Conservation (phyloP, 352 stramenopile genomes). For the Pythium dissotocum region DNA sequence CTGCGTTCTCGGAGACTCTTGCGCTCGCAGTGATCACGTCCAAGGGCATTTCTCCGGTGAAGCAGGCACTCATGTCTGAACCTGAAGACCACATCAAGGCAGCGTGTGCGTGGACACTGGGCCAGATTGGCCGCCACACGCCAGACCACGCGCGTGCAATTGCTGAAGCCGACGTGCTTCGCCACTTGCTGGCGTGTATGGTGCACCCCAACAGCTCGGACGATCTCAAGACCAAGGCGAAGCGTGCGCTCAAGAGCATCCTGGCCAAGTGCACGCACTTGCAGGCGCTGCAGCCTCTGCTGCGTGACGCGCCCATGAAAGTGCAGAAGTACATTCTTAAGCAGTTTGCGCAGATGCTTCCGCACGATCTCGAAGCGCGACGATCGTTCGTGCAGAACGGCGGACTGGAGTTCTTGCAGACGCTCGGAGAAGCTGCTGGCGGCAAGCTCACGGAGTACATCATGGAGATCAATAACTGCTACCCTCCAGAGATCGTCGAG, state of each 20-base stretch:
- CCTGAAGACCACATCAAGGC: slow-evolving; percentile 96
- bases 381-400: slow-evolving; percentile 93
- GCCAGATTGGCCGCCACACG: slow-evolving; percentile 93
- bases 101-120: slow-evolving; percentile 93
- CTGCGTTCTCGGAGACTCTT: slow-evolving; percentile 93
- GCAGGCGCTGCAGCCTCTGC: slow-evolving; percentile 90
- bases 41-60: slow-evolving; percentile 92
- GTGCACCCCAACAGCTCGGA: slow-evolving; percentile 91
- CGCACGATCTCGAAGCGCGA: slow-evolving; percentile 92
- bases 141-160: slow-evolving; percentile 92
- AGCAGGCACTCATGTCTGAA: slow-evolving; percentile 92
- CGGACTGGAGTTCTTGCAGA: slow-evolving; percentile 92
- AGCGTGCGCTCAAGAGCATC: slow-evolving; percentile 93
- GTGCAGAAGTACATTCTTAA: slow-evolving; percentile 97
- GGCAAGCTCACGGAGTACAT: slow-evolving; percentile 96
- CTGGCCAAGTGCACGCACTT: slow-evolving; percentile 95
- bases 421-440: slow-evolving; percentile 89
- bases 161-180: slow-evolving; percentile 92
- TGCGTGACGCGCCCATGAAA: slow-evolving; percentile 92
- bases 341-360: slow-evolving; percentile 94
- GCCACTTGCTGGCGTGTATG: slow-evolving; percentile 93
- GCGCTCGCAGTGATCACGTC: slow-evolving; percentile 94
- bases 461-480: slow-evolving; percentile 95
- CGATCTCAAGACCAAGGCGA: slow-evolving; percentile 93
- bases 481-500: slow-evolving; percentile 95